phyloP scores from a whole-genome alignment of 1,284 basidiomycete species.

The Moniliophthora roreri region DNA sequence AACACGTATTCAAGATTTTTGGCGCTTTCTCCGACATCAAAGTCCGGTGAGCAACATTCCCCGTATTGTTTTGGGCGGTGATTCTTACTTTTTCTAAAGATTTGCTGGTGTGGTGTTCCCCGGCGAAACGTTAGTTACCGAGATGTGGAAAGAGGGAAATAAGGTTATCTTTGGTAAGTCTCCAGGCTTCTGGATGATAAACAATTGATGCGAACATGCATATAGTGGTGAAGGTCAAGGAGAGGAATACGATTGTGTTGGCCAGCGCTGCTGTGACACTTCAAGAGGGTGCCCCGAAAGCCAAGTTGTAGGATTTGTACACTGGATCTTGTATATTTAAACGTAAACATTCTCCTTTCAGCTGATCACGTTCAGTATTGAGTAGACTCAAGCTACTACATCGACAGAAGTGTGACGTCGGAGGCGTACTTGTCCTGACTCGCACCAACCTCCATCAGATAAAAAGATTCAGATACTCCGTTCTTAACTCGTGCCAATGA shows the following conservation, averaged over 20 bases:
- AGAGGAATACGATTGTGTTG: conserved; percentile 68
- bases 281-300: conserved; percentile 41
- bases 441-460: too few species aligned
- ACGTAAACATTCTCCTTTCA: too few species aligned
- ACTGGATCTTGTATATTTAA: not conserved
- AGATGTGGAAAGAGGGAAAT: conserved; percentile 97
- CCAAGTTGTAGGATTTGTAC: conserved; percentile 54
- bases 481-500: too few species aligned
- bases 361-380: not conserved
- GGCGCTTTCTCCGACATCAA: conserved; percentile 94
- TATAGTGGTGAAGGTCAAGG: conserved; percentile 77
- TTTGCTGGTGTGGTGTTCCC: conserved; percentile 93
- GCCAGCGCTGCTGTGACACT: conserved; percentile 78
- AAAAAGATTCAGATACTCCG: too few species aligned
- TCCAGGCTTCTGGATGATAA: not conserved
- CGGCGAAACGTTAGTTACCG: conserved; percentile 91
- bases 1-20: conserved; percentile 88
- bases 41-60: conserved; percentile 65
- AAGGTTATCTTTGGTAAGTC: conserved; percentile 85
- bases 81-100: conserved; percentile 33
- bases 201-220: not conserved
- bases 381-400: not conserved
- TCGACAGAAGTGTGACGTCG: not conserved
- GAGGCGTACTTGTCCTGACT: too few species aligned
- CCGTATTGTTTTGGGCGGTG: conserved; percentile 1